Base-by-base conservation (phyloP, 257 asterid genomes). In the Gentiana macrophylla region DNA sequence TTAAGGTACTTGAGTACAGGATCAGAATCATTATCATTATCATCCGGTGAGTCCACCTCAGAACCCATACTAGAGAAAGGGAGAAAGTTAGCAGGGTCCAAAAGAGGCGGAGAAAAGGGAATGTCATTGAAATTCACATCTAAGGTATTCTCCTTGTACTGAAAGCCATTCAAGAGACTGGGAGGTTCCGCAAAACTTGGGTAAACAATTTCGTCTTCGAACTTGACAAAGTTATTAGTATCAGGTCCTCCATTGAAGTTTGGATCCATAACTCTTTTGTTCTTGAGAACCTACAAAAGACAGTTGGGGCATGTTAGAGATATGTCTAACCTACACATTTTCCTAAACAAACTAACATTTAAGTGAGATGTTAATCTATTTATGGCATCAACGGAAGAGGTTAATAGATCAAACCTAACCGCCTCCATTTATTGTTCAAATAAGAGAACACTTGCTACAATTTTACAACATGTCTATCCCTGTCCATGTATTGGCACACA, bases 1-100 rank as follows among this genome's bases (percentile, higher is more conserved):
- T 86, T 82, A 32, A 86, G 84, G 80, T 79, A 90, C 65, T 80
- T 87, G 11, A 90, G 76, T 61, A 90, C 92, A 1, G 91, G 86
- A 76, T 90, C 96, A 4, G 89, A 77, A 59, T 90, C 94, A 53
- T 65, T 82, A 62, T 82, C 96, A 46, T 90, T 24, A 24, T 24
- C 24, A 24, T 24, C 96, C 4, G 95, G 94, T 50, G 96, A 89
- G 53, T 70, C 88, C 59, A 72, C 63, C 53, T 80, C 88, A 36
- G 78, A 80, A 70, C 89, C 81, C 67, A 61, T 58, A 35, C 60
- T 62, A 11, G 78, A 67, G 38, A 86, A 79, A 48, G 80, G 77
- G 63, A 61, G 53, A 35, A 80, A 55, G 56, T 63, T 74, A 37
- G 62, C 79, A 37, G 59, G 44, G 60, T 68, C 72, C 6, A 77